Base-by-base conservation (phyloP, 1,139 yeast species). In the Pichia sp. region DNA sequence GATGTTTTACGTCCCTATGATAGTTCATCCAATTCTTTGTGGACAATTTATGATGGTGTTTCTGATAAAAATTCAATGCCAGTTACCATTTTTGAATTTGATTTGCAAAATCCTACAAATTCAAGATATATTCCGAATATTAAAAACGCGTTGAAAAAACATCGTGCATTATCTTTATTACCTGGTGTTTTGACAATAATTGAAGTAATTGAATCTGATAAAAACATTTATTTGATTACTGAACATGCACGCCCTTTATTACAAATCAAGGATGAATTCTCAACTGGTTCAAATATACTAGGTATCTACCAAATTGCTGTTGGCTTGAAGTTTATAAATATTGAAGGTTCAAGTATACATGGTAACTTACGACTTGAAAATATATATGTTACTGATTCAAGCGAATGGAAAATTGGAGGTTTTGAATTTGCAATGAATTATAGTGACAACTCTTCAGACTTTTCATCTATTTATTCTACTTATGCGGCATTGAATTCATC, bases 361-460 rank as follows among this genome's bases (percentile, higher is more conserved):
- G 92, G 90, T 2, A 78, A 80, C 49, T 57, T 89, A 33, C 71
- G 76, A 50, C 55, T 67, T 28, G 71, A 74, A 35, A 75, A 86
- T 0, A 71, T 90, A 0, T 87, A 66, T 61, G 79, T 87, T 12
- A 83, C 76, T 46, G 74, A 71, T 24, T 60, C 70, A 35, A 95
- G 96, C 8, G 95, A 86, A 57, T 87, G 96, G 94, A 83, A 80
- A 48, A 61, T 90, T 26, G 85, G 86, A 52, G 96, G 96, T 1
- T 78, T 89, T 56, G 97, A 90, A 61, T 63, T 85, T 4, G 70
- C 84, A 46, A 73, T 83, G 2, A 77, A 72, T 22, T 47, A 45
- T 29, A 66, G 65, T 25, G 82, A 78, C 30, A 35, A 47, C 5
- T 28, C 42, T 6, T 23, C 48, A 2, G 49, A 48, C 16, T 43